Evolutionary conservation across 169 alveolate species (phyloP).

Genomic region (Miamiensis avidus): DNA sequence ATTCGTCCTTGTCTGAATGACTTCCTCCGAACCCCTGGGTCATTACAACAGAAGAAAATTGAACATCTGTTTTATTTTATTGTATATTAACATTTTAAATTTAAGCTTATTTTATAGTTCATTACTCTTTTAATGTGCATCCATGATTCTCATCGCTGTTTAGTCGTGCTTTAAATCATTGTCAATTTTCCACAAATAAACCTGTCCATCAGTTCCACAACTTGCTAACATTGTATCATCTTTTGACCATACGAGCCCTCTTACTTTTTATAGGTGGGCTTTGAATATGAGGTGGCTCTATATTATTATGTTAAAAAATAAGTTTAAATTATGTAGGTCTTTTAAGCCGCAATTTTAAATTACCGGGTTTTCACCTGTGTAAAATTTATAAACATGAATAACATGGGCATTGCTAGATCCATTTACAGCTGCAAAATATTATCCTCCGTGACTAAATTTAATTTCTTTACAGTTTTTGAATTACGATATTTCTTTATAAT

Average conservation of each 20-base stretch:
- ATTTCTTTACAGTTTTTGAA: conserved; percentile 90
- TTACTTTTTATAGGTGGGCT: conserved; percentile 84
- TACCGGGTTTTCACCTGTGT: conserved; percentile 87
- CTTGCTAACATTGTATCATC: conserved; percentile 90
- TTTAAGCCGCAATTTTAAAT: not conserved
- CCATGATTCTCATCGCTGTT: conserved; percentile 27
- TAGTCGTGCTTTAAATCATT: conserved; percentile 22
- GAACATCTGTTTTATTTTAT: not conserved
- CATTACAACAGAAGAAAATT: not conserved
- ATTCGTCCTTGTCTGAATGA: not conserved
- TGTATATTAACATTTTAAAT: not conserved
- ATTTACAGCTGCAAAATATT: conserved; percentile 91
- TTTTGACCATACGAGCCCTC: conserved; percentile 87
- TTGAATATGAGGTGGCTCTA: conserved; percentile 68
- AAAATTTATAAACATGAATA: conserved; percentile 87
- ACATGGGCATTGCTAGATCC: conserved; percentile 56
- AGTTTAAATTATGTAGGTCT: too few species aligned
- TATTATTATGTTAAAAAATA: not conserved
- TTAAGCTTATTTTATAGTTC: not conserved
- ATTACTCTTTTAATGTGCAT: conserved; percentile 38
- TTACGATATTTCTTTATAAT: conserved; percentile 82
- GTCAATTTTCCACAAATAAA: conserved; percentile 82
- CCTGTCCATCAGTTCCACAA: conserved; percentile 90
- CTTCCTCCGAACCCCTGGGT: not conserved
- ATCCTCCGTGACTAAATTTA: conserved; percentile 91